Evolutionary conservation across 495 filamentous ascomycete species (phyloP), one percentile per base, ranked within the genome.

Genomic region (Astrocystis sublimbata): DNA sequence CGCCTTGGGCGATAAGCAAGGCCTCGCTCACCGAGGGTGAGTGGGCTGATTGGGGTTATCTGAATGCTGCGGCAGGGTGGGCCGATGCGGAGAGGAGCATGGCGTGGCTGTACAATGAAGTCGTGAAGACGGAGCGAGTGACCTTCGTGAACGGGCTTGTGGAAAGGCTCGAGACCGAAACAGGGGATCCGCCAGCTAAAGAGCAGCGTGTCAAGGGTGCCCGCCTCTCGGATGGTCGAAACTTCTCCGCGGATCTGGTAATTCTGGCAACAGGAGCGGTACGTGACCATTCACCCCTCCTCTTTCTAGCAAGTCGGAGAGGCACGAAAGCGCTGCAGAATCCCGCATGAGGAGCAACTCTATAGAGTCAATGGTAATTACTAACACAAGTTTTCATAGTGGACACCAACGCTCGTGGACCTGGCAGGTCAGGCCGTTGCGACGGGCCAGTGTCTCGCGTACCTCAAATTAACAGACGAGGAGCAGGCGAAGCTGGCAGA

Each of bases 41-140:
- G 66, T 72, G 83, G 60, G 82, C 91, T 41, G 74, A 76, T 15
- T 82, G 83, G 63, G 93, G 93, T 2, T 98, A 98, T 74, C 72
- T 96, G 45, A 98, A 97, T 71, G 78, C 80, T 68, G 81, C 78
- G 1, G 87, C 84, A 53, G 94, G 94, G 2, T 97, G 93, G 93
- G 90, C 85, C 6, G 84, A 98, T 68, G 92, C 93, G 0, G 89
- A 87, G 45, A 85, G 79, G 0, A 83, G 83, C 9, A 92, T 97
- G 81, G 70, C 71, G 13, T 90, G 81, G 73, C 74, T 91, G 24
- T 77, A 85, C 17, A 52, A 65, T 12, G 64, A 75, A 46, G 83
- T 86, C 40, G 82, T 85, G 51, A 68, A 73, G 21, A 85, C 81
- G 17, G 81, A 78, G 4, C 82, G 88, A 28, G 86, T 96, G 4